These are phyloP conservation scores for Boletus bicolor DNA, from an alignment of 768 basidiomycete genomes.

Conservation along the genomic window DNA sequence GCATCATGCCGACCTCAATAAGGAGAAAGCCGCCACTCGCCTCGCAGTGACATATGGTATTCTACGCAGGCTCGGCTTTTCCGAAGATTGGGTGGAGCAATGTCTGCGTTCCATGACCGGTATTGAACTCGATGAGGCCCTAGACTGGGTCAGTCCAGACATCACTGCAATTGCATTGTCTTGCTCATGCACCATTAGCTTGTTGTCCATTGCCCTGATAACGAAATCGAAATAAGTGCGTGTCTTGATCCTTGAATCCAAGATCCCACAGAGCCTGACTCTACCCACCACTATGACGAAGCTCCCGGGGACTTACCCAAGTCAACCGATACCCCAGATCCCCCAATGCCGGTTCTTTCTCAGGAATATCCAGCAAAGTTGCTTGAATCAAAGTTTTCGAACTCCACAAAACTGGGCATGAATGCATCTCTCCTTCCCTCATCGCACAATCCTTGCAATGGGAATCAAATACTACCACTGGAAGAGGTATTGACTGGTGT, in stretches of 20 bases:
- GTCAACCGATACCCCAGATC: conserved; percentile 1
- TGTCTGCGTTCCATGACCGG: conserved; percentile 65
- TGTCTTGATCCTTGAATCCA: neutral
- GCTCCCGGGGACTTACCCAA: conserved; percentile 12
- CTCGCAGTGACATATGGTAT: conserved; percentile 82
- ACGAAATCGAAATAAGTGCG: conserved; percentile 47
- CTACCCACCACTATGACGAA: conserved; percentile 7
- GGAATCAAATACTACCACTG: neutral
- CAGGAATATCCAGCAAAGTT: neutral
- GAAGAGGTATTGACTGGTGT: conserved; percentile 8
- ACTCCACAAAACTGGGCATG: conserved; percentile 35
- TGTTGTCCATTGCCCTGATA: conserved; percentile 57
- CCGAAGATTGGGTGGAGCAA: conserved; percentile 62
- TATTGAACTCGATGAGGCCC: conserved; percentile 81
- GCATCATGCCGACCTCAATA: conserved; percentile 44
- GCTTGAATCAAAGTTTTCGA: neutral
- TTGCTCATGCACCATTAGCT: conserved; percentile 44
- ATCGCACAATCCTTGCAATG: conserved; percentile 6
- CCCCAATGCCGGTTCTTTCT: neutral
- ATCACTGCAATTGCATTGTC: neutral
- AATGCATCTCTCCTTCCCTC: conserved; percentile 41
- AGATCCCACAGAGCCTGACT: neutral
- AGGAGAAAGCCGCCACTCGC: conserved; percentile 68
- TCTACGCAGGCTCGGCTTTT: conserved; percentile 73
- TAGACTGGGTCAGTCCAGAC: conserved; percentile 73